These are phyloP conservation scores for Moelleriella libera DNA, from an alignment of 2,329 filamentous ascomycete genomes.

Conservation along the genomic window DNA sequence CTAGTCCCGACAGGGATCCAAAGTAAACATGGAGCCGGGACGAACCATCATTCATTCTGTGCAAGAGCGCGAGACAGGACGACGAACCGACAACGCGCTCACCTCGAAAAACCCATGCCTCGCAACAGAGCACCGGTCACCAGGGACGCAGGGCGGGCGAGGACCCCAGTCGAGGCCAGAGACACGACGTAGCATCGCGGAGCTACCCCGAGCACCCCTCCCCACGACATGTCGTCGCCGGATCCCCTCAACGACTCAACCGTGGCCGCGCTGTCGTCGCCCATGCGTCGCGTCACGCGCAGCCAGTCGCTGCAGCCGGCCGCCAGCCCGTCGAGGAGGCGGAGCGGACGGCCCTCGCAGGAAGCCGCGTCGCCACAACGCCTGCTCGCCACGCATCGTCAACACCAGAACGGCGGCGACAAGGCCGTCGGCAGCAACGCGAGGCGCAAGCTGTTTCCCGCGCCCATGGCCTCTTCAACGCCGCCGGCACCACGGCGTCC, in stretches of 20 bases:
- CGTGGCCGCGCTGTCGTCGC: conserved; percentile 18
- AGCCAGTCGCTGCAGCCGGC: conserved; percentile 26
- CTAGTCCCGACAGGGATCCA: conserved; percentile 11
- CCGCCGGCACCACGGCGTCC: conserved; percentile 8
- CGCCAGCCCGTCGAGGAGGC: conserved; percentile 3
- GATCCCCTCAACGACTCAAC: conserved; percentile 32
- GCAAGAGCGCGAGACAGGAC: background rate
- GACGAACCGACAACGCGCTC: background rate
- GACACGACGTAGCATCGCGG: conserved; percentile 13
- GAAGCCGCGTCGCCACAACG: conserved; percentile 14
- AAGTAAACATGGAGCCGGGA: conserved; percentile 14
- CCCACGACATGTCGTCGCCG: conserved; percentile 31
- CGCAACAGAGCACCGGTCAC: background rate
- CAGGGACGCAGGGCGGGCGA: background rate
- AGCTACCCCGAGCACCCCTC: conserved; percentile 6
- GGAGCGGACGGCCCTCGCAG: conserved; percentile 15
- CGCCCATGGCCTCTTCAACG: conserved; percentile 22
- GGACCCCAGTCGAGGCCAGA: background rate
- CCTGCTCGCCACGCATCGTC: conserved; percentile 34
- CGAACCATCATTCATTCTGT: background rate
- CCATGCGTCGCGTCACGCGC: conserved; percentile 27
- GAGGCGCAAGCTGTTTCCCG: conserved; percentile 28
- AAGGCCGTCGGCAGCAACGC: conserved; percentile 15
- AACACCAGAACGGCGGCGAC: background rate
- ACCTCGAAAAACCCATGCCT: conserved; percentile 1